Base-by-base conservation (phyloP, 805 yeast genomes). In the Yamadazyma kitorensis region DNA sequence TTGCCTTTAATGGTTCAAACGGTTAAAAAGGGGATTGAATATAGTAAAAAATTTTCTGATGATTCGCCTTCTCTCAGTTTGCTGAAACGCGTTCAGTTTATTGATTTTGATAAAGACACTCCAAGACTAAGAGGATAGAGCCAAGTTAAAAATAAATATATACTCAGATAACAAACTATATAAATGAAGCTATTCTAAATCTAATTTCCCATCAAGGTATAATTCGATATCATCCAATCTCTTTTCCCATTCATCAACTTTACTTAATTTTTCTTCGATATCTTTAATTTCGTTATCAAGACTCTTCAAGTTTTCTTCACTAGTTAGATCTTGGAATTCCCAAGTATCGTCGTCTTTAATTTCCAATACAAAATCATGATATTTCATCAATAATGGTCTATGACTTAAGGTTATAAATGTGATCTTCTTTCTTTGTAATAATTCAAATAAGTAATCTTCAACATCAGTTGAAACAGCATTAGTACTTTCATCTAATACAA, bases 401-500 rank as follows among this genome's bases (percentile, higher is more conserved):
- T 88, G 96, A 17, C 86, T 76, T 39, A 88, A 74, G 2, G 96
- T 86, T 36, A 88, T 76, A 44, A 85, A 76, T 1, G 94, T 83
- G 55, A 86, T 82, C 27, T 77, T 73, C 49, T 80, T 79, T 36
- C 63, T 67, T 49, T 78, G 83, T 58, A 88, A 69, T 43, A 81
- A 56, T 51, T 86, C 94, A 59, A 87, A 88, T 33, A 88, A 66
- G 39, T 80, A 76, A 44, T 89, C 96, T 57, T 88, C 97, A 57
- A 84, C 86, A 57, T 88, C 97, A 29, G 82, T 82, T 33, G 87
- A 78, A 9, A 88, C 88, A 1, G 97, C 96, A 54, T 87, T 86
- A 4, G 97, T 88, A n/a, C 94, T 85, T 60, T 88, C 97, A 59
- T 88, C 97, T 41, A 88, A 70, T 2, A 88, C 77, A 3, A 88